Evolutionary conservation across 805 yeast species (phyloP), one percentile per base, ranked within the genome.

Genomic region (Ogataea paradorogensis): DNA sequence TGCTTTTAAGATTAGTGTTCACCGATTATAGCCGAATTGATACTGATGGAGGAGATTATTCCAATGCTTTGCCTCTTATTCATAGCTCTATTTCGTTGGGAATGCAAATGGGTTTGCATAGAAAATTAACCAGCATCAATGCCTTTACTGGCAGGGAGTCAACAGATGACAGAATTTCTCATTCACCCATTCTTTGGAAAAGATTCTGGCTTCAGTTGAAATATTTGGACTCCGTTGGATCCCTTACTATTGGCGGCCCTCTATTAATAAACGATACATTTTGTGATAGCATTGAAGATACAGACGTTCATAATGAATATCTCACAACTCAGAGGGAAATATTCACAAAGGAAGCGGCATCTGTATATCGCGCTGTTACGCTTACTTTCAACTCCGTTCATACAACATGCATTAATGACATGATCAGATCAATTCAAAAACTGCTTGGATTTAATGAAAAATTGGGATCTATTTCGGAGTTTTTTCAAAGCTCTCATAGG

Each of bases 101-200:
- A 9, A 41, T 29, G 20, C 51, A 48, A 14, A 15, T 57, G 33
- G 60, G 60, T 1, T 8, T 54, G 21, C 59, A 56, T 38, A 33
- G 55, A 20, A 42, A 48, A 2, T 40, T 47, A 14, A 27, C 21
- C 5, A 41, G 39, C 11, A 41, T 46, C 13, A 34, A 20, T 7
- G 33, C 28, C 5, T 15, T 42, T 4, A 14, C 24, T 5, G 27
- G 33, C 9, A 43, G 42, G 18, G 44, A 25, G 8, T 6, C 27
- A 1, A 8, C 35, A 11, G 7, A 23, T 11, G n/a, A 7, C 7
- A 23, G 25, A 8, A 38, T 42, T 13, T 39, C 42, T 10, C 33
- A 36, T 15, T 16, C 42, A 13, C 26, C 20, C 5, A 31, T 15
- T 3, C 16, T 30, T n/a, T 45, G 49, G 43, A 38, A 33, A 31